These are phyloP conservation scores for Exutisphaerella laricina DNA, from an alignment of 2,329 filamentous ascomycete genomes.

Conservation along the genomic window DNA sequence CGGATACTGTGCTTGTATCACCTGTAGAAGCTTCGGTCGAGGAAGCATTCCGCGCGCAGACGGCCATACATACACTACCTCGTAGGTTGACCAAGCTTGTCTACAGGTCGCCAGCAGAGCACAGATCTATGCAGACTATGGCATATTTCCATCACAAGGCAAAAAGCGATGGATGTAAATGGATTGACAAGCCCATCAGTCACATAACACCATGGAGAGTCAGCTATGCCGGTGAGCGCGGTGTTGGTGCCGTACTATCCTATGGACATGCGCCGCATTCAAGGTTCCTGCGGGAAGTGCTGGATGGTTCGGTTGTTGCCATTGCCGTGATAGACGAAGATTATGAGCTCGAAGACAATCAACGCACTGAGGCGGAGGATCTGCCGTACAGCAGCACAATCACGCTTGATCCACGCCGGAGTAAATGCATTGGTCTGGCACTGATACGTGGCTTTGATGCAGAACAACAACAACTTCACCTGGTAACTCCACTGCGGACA, in stretches of 20 bases:
- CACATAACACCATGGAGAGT: slow-evolving; percentile 57
- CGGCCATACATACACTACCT: background rate
- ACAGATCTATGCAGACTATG: slow-evolving; percentile 71
- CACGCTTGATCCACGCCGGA: slow-evolving; percentile 56
- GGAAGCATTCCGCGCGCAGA: slow-evolving; percentile 22
- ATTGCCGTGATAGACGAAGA: slow-evolving; percentile 54
- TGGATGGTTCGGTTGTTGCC: slow-evolving; percentile 66
- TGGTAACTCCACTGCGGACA: slow-evolving; percentile 56
- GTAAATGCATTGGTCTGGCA: slow-evolving; percentile 57
- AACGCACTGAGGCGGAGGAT: slow-evolving; percentile 45
- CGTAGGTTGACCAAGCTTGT: slow-evolving; percentile 32
- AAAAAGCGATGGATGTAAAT: slow-evolving; percentile 29
- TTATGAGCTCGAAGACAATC: slow-evolving; percentile 25
- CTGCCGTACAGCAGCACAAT: slow-evolving; percentile 56
- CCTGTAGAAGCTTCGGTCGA: slow-evolving; percentile 51
- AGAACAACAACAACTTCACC: slow-evolving; percentile 50
- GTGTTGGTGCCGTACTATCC: slow-evolving; percentile 61
- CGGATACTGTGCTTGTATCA: slow-evolving; percentile 64
- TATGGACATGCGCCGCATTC: slow-evolving; percentile 60
- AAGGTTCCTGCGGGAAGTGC: slow-evolving; percentile 55
- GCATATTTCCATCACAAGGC: slow-evolving; percentile 62
- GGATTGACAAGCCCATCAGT: slow-evolving; percentile 53
- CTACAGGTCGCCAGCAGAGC: slow-evolving; percentile 58
- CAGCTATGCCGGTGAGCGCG: slow-evolving; percentile 49
- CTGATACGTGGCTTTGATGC: slow-evolving; percentile 66